These are phyloP conservation scores for Anisodus tanguticus DNA, from an alignment of 257 asterid genomes.

Conservation along the genomic window DNA sequence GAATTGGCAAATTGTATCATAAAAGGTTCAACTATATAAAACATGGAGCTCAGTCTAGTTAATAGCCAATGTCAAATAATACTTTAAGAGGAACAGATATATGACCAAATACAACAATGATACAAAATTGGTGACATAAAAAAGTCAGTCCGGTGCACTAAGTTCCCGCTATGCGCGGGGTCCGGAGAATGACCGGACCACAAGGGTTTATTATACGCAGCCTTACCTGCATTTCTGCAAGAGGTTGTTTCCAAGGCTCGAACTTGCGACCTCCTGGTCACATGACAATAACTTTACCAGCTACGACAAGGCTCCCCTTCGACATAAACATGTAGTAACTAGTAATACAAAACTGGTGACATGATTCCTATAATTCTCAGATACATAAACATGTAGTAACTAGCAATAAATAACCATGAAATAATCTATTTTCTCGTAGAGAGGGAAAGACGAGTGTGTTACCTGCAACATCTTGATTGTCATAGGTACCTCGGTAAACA, in stretches of 20 bases:
- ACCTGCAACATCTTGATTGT: slow-evolving; percentile 94
- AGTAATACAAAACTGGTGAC: background rate
- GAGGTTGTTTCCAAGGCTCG: too few species aligned
- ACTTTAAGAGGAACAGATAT: background rate
- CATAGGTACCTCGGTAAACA: slow-evolving; percentile 83
- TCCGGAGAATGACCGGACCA: too few species aligned
- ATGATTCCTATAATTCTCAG: background rate
- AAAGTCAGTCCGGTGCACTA: too few species aligned
- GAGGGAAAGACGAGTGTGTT: background rate
- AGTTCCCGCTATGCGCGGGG: too few species aligned
- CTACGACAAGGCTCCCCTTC: too few species aligned
- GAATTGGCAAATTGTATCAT: background rate
- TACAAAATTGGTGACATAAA: background rate
- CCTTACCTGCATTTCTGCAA: too few species aligned
- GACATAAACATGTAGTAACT: too few species aligned
- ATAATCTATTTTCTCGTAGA: background rate
- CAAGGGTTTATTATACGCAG: too few species aligned
- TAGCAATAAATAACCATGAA: background rate
- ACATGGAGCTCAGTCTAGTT: background rate
- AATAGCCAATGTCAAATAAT: background rate
- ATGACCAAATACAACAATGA: background rate
- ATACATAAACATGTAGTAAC: background rate
- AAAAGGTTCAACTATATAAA: background rate
- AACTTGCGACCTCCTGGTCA: too few species aligned
- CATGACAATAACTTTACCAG: too few species aligned